These are phyloP conservation scores for Puccinia polysora DNA, from an alignment of 1,284 basidiomycete species.

Conservation along the genomic window DNA sequence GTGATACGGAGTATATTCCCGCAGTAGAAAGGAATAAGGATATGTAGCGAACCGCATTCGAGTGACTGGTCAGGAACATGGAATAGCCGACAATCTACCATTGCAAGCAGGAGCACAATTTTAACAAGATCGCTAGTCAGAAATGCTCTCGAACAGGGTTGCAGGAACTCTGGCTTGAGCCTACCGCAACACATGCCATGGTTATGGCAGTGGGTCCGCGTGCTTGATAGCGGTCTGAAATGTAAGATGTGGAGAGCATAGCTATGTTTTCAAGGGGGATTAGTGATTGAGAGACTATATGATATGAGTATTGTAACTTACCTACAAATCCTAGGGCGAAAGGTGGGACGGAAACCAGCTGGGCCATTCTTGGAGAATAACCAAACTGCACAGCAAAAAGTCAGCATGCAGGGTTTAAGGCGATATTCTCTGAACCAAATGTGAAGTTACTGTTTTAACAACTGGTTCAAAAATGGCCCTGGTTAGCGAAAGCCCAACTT, in stretches of 20 bases:
- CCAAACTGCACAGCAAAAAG: slow-evolving; percentile 16
- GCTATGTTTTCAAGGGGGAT: neutral
- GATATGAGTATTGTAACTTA: neutral
- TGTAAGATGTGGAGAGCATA: slow-evolving; percentile 26
- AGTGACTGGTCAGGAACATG: slow-evolving; percentile 12
- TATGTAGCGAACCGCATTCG: slow-evolving; percentile 1
- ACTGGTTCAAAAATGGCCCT: no score
- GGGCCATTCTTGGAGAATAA: slow-evolving; percentile 20
- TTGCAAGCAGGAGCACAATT: neutral
- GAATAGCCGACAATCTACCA: slow-evolving; percentile 25
- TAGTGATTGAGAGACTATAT: neutral
- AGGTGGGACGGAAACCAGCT: slow-evolving; percentile 35
- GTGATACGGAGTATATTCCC: slow-evolving; percentile 33
- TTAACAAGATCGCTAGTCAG: no score
- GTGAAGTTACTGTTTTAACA: neutral
- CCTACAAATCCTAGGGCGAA: slow-evolving; percentile 23
- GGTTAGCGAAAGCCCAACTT: neutral
- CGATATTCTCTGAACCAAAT: neutral
- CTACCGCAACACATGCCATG: slow-evolving; percentile 7
- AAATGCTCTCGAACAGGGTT: no score
- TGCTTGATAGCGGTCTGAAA: slow-evolving; percentile 37
- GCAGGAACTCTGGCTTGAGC: no score
- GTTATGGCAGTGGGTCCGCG: slow-evolving; percentile 31
- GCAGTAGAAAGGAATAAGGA: slow-evolving; percentile 29
- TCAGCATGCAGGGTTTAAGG: neutral